These are phyloP conservation scores for Taphrina flavorubra DNA, from an alignment of 1,139 yeast genomes.

Conservation along the genomic window DNA sequence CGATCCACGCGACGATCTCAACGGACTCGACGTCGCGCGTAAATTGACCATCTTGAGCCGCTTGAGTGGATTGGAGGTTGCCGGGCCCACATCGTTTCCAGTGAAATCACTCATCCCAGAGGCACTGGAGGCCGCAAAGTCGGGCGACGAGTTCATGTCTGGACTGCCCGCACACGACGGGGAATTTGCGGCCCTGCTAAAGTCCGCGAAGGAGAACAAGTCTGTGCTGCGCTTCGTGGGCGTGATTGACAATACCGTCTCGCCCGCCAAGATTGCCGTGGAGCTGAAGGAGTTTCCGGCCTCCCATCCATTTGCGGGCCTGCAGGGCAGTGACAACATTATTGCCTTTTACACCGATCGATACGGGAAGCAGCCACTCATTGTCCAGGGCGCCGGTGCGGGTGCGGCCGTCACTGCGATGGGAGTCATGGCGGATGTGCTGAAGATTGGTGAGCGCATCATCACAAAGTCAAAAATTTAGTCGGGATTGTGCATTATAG, in stretches of 20 bases:
- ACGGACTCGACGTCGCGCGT: constrained; percentile 97
- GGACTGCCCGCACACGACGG: constrained; percentile 82
- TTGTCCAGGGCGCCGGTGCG: constrained; percentile 98
- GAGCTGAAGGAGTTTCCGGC: constrained; percentile 79
- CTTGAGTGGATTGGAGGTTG: constrained; percentile 81
- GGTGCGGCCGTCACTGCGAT: constrained; percentile 99
- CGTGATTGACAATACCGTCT: constrained; percentile 66
- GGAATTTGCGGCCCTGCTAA: constrained; percentile 76
- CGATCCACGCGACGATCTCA: constrained; percentile 97
- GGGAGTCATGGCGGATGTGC: constrained; percentile 92
- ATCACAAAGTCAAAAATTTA: constrained; percentile 13
- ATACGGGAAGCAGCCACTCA: constrained; percentile 81
- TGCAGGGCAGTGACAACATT: constrained; percentile 95
- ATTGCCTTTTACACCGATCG: constrained; percentile 89
- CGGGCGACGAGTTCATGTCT: constrained; percentile 59
- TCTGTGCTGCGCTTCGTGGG: constrained; percentile 95
- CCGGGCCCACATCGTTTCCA: constrained; percentile 94
- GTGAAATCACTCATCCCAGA: constrained; percentile 91
- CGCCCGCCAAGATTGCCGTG: constrained; percentile 65
- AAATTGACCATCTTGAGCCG: constrained; percentile 95
- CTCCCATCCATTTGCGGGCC: constrained; percentile 93
- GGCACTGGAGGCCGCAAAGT: constrained; percentile 71
- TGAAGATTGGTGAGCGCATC: constrained; percentile 70
- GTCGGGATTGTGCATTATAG: neutral
- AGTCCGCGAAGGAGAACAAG: constrained; percentile 77